Evolutionary conservation across 352 stramenopile genomes (phyloP).

Genomic region (Salisapilia sapeloensis): DNA sequence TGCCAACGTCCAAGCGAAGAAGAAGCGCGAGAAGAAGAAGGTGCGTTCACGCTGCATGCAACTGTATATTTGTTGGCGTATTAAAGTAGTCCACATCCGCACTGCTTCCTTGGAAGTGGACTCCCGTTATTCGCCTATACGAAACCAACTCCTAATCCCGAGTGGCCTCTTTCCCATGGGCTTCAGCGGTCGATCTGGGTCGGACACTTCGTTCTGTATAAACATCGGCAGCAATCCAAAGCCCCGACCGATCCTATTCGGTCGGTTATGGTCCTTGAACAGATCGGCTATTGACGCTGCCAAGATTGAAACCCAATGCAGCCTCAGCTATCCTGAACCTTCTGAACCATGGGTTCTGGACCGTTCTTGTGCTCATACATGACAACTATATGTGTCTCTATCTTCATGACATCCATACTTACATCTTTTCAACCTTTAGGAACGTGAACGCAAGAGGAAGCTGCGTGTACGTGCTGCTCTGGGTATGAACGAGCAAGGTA

Average conservation of each 20-base stretch:
- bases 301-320: slow-evolving; percentile 62
- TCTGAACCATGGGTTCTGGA: slow-evolving; percentile 47
- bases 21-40: slow-evolving; percentile 86
- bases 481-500: slow-evolving; percentile 70
- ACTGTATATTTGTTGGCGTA: slow-evolving; percentile 55
- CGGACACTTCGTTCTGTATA: slow-evolving; percentile 15
- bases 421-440: slow-evolving; percentile 11
- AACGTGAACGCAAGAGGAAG: slow-evolving; percentile 76
- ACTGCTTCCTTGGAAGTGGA: too few species aligned
- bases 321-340: slow-evolving; percentile 80
- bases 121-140: slow-evolving; percentile 80
- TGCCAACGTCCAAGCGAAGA: slow-evolving; percentile 60
- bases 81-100: slow-evolving; percentile 83
- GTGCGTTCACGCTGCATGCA: slow-evolving; percentile 12
- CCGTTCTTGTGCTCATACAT: slow-evolving; percentile 87
- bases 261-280: slow-evolving; percentile 81
- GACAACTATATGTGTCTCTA: slow-evolving; percentile 4
- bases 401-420: slow-evolving; percentile 3
- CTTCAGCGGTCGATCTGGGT: slow-evolving; percentile 58
- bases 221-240: slow-evolving; percentile 55
- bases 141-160: slow-evolving; percentile 35
- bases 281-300: slow-evolving; percentile 85
- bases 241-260: slow-evolving; percentile 64
- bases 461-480: slow-evolving; percentile 60
- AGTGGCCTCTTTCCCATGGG: slow-evolving; percentile 21